A percentile compares a stretch with the other conserved stretches of the same genome.
phyloP scores from a whole-genome alignment of 208 protist genomes.

The Wallacemonas sp. region DNA sequence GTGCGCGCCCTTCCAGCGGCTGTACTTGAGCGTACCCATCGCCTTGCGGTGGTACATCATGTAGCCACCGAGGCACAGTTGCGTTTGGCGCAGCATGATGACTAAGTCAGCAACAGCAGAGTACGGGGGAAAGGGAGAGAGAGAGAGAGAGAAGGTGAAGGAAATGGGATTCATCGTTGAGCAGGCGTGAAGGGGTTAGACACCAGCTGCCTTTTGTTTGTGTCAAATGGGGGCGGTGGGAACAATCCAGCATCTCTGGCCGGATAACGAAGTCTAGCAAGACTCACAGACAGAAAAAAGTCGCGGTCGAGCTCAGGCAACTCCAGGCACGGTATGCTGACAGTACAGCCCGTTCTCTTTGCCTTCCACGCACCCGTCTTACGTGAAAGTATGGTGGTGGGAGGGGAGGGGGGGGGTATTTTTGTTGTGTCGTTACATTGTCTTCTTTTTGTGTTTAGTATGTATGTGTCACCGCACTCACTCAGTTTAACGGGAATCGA shows the following conservation, averaged over 20 bases:
- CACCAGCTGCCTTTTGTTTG: no score
- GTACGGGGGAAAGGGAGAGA: background rate
- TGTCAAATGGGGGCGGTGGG: no score
- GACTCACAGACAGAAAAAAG: no score
- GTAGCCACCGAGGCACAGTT: slow-evolving; percentile 55
- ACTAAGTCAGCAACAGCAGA: background rate
- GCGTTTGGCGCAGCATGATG: slow-evolving; percentile 46
- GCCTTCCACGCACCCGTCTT: no score
- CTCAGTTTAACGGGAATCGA: background rate
- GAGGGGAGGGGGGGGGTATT: no score
- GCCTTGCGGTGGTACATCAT: slow-evolving; percentile 91
- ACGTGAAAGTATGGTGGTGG: no score
- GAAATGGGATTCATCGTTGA: background rate
- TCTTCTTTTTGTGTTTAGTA: slow-evolving; percentile 18
- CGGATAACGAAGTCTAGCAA: no score
- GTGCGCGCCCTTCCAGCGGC: slow-evolving; percentile 71
- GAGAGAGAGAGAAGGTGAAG: background rate
- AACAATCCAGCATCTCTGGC: no score
- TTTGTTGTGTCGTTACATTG: background rate
- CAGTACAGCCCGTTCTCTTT: no score
- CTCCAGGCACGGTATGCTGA: no score
- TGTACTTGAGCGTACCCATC: slow-evolving; percentile 88
- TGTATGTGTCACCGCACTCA: background rate
- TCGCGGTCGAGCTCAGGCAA: no score
- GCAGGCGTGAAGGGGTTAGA: background rate